Evolutionary conservation across 371 early-diverging fungal genomes (phyloP).

Genomic region (Mucor sp.): DNA sequence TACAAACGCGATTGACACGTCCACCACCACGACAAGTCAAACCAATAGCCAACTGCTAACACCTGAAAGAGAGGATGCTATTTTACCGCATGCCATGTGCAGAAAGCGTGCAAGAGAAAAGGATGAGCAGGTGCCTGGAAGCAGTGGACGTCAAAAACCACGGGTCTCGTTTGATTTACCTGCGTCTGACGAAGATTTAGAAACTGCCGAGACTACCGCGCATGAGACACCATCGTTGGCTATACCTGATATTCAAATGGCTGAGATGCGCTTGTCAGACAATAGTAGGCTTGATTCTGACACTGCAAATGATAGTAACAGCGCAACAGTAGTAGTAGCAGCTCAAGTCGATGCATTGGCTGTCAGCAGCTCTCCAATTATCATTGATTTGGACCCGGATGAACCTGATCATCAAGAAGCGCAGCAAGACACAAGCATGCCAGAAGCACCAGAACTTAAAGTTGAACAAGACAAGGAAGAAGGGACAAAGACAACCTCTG

Average conservation of each 20-base stretch:
- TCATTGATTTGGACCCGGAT: background rate
- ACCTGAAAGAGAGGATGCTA: background rate
- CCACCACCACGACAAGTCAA: no score
- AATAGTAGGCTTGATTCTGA: background rate
- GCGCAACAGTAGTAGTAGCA: background rate
- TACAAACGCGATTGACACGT: background rate
- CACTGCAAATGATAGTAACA: background rate
- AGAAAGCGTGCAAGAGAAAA: background rate
- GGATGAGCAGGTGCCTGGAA: background rate
- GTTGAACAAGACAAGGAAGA: background rate
- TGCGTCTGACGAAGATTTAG: background rate
- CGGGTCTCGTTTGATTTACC: background rate
- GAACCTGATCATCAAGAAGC: background rate
- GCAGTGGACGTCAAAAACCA: background rate
- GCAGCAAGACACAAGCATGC: background rate
- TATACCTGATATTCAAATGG: background rate
- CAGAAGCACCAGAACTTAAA: background rate
- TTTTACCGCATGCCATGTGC: background rate
- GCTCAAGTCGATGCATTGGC: background rate
- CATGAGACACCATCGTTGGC: background rate
- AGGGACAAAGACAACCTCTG: background rate
- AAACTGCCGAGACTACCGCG: background rate
- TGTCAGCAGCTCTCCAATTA: background rate
- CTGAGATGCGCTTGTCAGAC: background rate
- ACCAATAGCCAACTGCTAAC: background rate